phyloP scores from a whole-genome alignment of 768 basidiomycete genomes.

The Crepidotus variabilis region DNA sequence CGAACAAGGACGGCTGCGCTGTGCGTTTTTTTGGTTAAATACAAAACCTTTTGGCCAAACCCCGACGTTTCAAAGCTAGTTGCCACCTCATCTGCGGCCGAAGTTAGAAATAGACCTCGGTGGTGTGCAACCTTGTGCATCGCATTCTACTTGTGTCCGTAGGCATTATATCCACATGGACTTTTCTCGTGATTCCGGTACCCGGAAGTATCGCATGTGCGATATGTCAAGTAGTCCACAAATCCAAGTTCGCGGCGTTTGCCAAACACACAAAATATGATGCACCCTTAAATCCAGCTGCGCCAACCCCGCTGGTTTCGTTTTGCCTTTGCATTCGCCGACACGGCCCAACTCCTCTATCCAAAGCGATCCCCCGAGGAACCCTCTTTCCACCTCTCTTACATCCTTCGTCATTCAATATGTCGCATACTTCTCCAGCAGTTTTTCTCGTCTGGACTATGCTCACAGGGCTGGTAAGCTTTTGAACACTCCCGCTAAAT shows the following conservation, averaged over 20 bases:
- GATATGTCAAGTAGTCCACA: neutral
- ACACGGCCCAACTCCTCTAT: too few species aligned
- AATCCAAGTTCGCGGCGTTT: neutral
- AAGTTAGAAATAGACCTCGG: neutral
- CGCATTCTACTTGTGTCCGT: neutral
- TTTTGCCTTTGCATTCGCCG: conserved; percentile 13
- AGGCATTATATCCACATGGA: neutral
- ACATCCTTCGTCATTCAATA: conserved; percentile 21
- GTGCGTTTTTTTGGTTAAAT: too few species aligned
- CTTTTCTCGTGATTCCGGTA: neutral
- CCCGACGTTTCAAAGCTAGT: too few species aligned
- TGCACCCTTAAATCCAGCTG: neutral
- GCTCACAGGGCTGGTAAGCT: conserved; percentile 46
- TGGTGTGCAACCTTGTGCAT: neutral
- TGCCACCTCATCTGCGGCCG: neutral
- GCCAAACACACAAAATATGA: neutral
- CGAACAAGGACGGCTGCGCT: too few species aligned
- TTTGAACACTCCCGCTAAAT: neutral
- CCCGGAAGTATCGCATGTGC: neutral
- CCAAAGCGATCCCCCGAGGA: too few species aligned
- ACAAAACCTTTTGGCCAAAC: too few species aligned
- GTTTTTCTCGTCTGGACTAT: conserved; percentile 63
- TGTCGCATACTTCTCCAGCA: conserved; percentile 64
- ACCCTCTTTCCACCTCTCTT: conserved; percentile 16
- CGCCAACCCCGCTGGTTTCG: neutral